Percentiles rank a stretch among this genome's conserved stretches.
These are phyloP conservation scores for Lathyrus oleraceus DNA, from an alignment of 306 rosid species.

Conservation along the genomic window DNA sequence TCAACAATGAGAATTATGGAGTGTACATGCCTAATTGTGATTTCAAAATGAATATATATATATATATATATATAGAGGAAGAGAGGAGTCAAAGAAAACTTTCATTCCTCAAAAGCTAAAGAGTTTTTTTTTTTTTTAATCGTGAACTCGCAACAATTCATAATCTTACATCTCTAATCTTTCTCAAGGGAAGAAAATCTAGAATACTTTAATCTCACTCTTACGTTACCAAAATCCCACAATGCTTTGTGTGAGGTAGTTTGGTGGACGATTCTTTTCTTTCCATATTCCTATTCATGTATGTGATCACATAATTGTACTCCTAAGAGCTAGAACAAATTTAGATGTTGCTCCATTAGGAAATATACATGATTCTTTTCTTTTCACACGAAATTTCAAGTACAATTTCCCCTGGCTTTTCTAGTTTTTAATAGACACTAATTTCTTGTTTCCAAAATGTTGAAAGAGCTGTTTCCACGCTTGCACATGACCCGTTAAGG, in stretches of 20 bases:
- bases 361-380: neutral
- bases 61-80: too few relatives aligned
- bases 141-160: too few relatives aligned
- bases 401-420: neutral
- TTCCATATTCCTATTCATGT: neutral
- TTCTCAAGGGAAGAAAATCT: constrained; percentile 13
- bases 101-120: too few relatives aligned
- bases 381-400: constrained; percentile 12
- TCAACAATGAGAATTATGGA: too few relatives aligned
- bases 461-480: constrained; percentile 30
- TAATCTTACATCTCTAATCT: neutral
- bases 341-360: neutral
- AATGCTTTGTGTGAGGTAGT: constrained; percentile 3
- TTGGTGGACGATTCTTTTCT: constrained; percentile 42
- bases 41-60: too few relatives aligned
- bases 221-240: constrained; percentile 36
- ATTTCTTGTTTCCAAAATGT: constrained; percentile 5
- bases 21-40: too few relatives aligned
- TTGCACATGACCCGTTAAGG: constrained; percentile 33
- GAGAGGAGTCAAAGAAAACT: too few relatives aligned
- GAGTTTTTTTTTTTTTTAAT: too few relatives aligned
- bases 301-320: neutral
- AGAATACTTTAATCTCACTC: constrained; percentile 45
- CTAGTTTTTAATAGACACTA: neutral
- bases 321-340: neutral